Conservation (phyloP, 331 rosid species). For the Dryas integrifolia region DNA sequence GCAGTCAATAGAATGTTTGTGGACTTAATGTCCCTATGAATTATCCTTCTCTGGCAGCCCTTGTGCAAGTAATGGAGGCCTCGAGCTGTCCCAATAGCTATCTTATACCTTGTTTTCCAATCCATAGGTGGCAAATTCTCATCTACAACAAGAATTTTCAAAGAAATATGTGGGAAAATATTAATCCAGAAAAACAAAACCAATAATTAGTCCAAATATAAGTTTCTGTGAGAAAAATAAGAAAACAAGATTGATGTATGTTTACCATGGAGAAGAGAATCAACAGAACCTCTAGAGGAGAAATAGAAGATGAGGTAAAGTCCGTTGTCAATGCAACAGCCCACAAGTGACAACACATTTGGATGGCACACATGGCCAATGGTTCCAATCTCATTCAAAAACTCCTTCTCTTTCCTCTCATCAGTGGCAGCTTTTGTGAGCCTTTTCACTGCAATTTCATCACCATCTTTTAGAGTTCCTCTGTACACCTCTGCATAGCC, state of each 20-base stretch:
- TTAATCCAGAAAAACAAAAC: conserved; percentile 9
- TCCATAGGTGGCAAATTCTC: conserved; percentile 57
- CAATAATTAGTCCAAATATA: conserved; percentile 1
- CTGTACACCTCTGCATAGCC: conserved; percentile 91
- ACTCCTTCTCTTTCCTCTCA: conserved; percentile 88
- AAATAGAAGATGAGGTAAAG: conserved; percentile 77
- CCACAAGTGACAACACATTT: conserved; percentile 70
- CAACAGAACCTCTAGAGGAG: conserved; percentile 79
- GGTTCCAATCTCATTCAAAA: conserved; percentile 88
- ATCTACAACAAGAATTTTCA: conserved; percentile 36
- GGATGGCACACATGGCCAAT: conserved; percentile 80
- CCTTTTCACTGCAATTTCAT: conserved; percentile 86
- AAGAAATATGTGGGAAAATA: not conserved
- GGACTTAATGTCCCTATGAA: conserved; percentile 78
- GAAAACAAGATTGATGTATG: not conserved
- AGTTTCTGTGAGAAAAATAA: not conserved
- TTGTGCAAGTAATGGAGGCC: conserved; percentile 78
- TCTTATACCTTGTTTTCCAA: conserved; percentile 75
- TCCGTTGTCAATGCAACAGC: conserved; percentile 86
- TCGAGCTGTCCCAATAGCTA: conserved; percentile 51
- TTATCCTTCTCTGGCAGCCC: conserved; percentile 85
- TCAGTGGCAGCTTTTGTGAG: conserved; percentile 63
- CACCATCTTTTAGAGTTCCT: conserved; percentile 61
- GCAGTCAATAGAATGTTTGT: conserved; percentile 62
- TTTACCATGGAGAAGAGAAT: conserved; percentile 89